A percentile compares a stretch with the other conserved stretches of the same genome.
phyloP scores from a whole-genome alignment of 495 filamentous ascomycete species.

The Mytilinidion resinicola region DNA sequence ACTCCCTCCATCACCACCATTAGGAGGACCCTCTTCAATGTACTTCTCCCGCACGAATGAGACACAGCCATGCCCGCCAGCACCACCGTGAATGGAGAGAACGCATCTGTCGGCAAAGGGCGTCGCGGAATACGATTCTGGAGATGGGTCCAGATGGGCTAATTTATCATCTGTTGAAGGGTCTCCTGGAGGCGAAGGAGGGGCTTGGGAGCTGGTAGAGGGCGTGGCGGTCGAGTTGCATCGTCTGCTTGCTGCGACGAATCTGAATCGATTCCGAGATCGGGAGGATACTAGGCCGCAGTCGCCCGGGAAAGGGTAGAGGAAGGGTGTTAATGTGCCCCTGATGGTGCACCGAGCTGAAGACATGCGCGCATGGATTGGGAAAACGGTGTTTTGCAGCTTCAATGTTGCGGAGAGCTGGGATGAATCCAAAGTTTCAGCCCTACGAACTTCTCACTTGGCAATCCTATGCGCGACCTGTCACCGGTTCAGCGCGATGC shows the following conservation, averaged over 20 bases:
- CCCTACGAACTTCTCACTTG: too few relatives aligned
- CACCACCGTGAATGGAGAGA: conserved; percentile 66
- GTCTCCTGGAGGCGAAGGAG: background rate
- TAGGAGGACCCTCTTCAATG: conserved; percentile 81
- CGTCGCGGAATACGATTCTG: conserved; percentile 73
- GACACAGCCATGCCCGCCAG: conserved; percentile 85
- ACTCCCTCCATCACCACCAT: conserved; percentile 88
- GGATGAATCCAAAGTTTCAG: background rate
- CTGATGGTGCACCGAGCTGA: conserved; percentile 5
- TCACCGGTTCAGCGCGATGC: too few relatives aligned
- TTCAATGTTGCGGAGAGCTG: background rate
- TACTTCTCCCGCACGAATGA: conserved; percentile 89
- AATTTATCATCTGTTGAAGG: conserved; percentile 32
- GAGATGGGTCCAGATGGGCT: conserved; percentile 62
- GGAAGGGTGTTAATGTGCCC: conserved; percentile 55
- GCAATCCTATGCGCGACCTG: too few relatives aligned
- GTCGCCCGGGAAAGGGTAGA: conserved; percentile 52
- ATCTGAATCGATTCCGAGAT: conserved; percentile 26
- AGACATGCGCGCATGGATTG: conserved; percentile 7
- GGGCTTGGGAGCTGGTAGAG: background rate
- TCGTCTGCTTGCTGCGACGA: conserved; percentile 4
- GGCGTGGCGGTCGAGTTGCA: conserved; percentile 24
- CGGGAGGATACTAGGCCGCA: conserved; percentile 35
- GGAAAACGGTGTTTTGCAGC: too few relatives aligned
- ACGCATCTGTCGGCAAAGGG: conserved; percentile 83